These are phyloP conservation scores for Macroventuria anomochaeta DNA, from an alignment of 2,329 filamentous ascomycete genomes.

Conservation along the genomic window DNA sequence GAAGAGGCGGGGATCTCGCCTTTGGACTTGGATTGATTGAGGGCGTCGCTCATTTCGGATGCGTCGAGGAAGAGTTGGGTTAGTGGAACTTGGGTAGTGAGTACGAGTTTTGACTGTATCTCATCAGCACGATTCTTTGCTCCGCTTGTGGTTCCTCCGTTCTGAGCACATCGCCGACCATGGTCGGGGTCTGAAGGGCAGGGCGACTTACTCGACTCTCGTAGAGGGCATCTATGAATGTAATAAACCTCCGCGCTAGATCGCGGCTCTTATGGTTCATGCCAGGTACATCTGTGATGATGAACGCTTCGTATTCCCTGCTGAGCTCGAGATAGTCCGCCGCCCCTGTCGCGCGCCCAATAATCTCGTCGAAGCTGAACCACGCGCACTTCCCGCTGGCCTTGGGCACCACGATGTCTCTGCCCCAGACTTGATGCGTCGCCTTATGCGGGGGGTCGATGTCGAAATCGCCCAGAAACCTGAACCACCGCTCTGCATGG, in stretches of 20 bases:
- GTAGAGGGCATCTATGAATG: slow-evolving; percentile 96
- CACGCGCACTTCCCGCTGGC: slow-evolving; percentile 87
- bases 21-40: slow-evolving; percentile 50
- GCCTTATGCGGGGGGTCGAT: slow-evolving; percentile 77
- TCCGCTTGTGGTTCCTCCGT: neutral
- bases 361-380: slow-evolving; percentile 93
- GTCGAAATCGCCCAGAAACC: slow-evolving; percentile 85
- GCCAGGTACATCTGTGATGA: slow-evolving; percentile 87
- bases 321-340: slow-evolving; percentile 95
- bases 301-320: slow-evolving; percentile 87
- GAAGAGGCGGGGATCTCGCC: slow-evolving; percentile 50
- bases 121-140: neutral
- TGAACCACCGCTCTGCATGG: slow-evolving; percentile 95
- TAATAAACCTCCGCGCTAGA: slow-evolving; percentile 91
- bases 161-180: no score
- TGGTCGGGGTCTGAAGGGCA: no score
- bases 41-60: slow-evolving; percentile 53
- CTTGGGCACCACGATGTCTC: slow-evolving; percentile 83
- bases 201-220: slow-evolving; percentile 65
- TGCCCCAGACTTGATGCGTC: slow-evolving; percentile 87
- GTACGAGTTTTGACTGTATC: slow-evolving; percentile 83
- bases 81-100: slow-evolving; percentile 87
- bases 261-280: slow-evolving; percentile 90
- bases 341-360: slow-evolving; percentile 85
- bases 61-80: slow-evolving; percentile 83